These are phyloP conservation scores for Ascochyta pisi DNA, from an alignment of 2,329 filamentous ascomycete genomes.

Conservation along the genomic window DNA sequence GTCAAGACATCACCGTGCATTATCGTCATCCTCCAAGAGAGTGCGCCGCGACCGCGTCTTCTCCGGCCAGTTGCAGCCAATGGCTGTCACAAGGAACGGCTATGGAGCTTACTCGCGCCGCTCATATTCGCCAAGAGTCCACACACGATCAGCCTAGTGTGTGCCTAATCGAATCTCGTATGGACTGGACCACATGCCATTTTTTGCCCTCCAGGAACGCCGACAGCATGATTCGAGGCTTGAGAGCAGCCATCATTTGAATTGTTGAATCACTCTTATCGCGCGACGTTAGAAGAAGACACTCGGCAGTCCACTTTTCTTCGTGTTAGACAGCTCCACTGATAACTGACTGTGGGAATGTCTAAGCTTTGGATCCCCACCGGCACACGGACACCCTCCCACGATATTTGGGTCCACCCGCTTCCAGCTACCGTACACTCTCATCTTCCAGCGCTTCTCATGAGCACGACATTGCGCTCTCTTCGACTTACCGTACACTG, in stretches of 20 bases:
- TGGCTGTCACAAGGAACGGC: not conserved
- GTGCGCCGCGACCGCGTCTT: not conserved
- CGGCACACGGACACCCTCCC: constrained; percentile 2
- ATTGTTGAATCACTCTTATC: constrained; percentile 11
- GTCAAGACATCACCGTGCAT: not conserved
- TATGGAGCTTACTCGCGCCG: constrained; percentile 2
- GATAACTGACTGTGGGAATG: constrained; percentile 15
- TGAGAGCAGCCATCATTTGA: not conserved
- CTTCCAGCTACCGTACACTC: constrained; percentile 16
- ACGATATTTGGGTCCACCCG: constrained; percentile 8
- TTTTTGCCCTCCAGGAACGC: constrained; percentile 4
- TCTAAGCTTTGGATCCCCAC: constrained; percentile 12
- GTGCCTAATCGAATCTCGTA: not conserved
- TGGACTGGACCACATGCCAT: not conserved
- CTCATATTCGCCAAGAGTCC: constrained; percentile 4
- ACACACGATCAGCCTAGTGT: constrained; percentile 8
- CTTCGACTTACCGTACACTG: constrained; percentile 15
- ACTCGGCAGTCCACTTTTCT: constrained; percentile 15
- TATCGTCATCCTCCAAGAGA: not conserved
- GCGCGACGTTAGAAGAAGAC: constrained; percentile 9
- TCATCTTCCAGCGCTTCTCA: constrained; percentile 6
- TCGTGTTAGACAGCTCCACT: constrained; percentile 15
- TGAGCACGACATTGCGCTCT: constrained; percentile 1
- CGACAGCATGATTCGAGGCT: not conserved
- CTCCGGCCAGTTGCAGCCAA: constrained; percentile 8